These are phyloP conservation scores for Sanghuangporus baumii DNA, from an alignment of 1,284 basidiomycete genomes.

Conservation along the genomic window DNA sequence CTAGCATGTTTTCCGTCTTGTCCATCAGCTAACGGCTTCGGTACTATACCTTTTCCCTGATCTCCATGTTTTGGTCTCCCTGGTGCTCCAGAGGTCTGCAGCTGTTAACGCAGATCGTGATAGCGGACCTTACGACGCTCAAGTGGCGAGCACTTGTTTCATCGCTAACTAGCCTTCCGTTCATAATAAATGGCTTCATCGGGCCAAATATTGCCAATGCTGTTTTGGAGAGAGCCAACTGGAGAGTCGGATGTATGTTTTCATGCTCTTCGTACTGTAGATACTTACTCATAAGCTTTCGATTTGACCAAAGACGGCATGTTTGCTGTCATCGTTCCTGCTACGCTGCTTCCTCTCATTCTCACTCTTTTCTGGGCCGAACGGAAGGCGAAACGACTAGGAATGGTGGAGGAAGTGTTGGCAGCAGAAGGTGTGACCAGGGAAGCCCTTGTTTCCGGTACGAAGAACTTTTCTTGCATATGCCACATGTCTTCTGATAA, in stretches of 20 bases:
- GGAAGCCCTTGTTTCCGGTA: conserved; percentile 12
- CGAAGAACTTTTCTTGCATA: too few species aligned
- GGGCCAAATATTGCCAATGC: conserved; percentile 62
- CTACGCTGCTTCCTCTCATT: conserved; percentile 52
- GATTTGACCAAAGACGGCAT: conserved; percentile 48
- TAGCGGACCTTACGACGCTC: conserved; percentile 77
- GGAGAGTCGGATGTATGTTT: conserved; percentile 70
- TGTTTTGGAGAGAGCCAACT: conserved; percentile 49
- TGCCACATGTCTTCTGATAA: neutral
- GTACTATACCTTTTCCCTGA: neutral
- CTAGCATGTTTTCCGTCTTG: too few species aligned
- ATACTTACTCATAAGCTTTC: neutral
- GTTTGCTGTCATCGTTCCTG: conserved; percentile 59
- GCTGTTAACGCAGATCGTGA: conserved; percentile 68
- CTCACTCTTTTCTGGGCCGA: conserved; percentile 70
- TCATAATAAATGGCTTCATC: conserved; percentile 64
- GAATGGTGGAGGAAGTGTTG: conserved; percentile 30
- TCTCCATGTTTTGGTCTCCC: neutral
- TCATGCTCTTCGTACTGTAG: neutral
- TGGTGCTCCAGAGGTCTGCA: conserved; percentile 47
- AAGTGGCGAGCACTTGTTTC: conserved; percentile 74
- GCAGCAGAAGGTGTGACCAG: neutral
- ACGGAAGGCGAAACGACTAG: conserved; percentile 49
- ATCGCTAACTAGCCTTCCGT: conserved; percentile 60
- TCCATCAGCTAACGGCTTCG: too few species aligned